Percentiles rank a stretch among this genome's conserved stretches.
Conservation (phyloP, 1,139 yeast genomes). For the Kurtzmaniella quercitrusa region DNA sequence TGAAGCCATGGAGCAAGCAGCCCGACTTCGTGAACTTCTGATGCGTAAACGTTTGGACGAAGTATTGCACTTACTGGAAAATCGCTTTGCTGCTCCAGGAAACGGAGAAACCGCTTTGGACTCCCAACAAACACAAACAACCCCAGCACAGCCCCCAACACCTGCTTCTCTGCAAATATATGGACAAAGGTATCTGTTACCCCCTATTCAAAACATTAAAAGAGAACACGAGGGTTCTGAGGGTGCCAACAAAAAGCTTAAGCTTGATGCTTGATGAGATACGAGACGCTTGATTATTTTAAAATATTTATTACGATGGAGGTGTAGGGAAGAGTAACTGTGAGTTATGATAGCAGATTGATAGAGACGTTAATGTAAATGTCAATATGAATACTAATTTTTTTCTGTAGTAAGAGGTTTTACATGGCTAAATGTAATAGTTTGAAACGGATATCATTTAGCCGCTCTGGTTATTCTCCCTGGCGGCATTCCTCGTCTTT, state of each 20-base stretch:
- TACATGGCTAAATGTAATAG: too few relatives aligned
- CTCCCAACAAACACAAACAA: background rate
- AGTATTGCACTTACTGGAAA: constrained; percentile 24
- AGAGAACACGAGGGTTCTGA: constrained; percentile 7
- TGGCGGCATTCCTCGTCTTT: too few relatives aligned
- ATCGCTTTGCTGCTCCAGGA: background rate
- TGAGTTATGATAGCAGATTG: background rate
- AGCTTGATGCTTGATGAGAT: constrained; percentile 4
- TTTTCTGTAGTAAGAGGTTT: too few relatives aligned
- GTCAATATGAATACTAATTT: too few relatives aligned
- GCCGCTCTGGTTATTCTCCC: too few relatives aligned
- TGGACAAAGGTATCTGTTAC: constrained; percentile 5
- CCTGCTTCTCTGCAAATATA: constrained; percentile 3
- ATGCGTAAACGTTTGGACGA: constrained; percentile 50
- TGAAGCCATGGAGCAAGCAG: constrained; percentile 65
- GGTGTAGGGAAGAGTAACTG: background rate
- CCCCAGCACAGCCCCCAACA: background rate
- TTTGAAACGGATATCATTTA: too few relatives aligned
- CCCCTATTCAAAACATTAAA: constrained; percentile 7
- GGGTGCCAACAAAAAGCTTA: constrained; percentile 4
- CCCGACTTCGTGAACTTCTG: constrained; percentile 47
- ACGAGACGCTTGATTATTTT: background rate
- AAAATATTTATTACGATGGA: background rate
- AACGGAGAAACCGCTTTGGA: constrained; percentile 2
- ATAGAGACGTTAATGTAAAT: too few relatives aligned